Evolutionary conservation across 2,329 filamentous ascomycete species (phyloP).

Genomic region (Sporothrix variecibatus): DNA sequence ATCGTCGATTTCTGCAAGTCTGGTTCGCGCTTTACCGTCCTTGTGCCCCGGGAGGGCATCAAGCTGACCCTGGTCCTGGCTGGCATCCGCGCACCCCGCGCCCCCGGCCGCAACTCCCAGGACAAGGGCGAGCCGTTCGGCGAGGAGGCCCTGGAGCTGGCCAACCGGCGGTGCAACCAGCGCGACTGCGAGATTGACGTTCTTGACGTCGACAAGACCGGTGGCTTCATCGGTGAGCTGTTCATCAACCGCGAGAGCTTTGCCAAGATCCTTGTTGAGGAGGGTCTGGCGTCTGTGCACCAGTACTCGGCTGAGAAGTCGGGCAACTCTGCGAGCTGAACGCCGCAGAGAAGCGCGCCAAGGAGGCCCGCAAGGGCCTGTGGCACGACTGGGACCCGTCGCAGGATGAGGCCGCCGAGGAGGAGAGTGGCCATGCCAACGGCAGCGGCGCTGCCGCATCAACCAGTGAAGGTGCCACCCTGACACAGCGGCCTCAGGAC

Average conservation of each 20-base stretch:
- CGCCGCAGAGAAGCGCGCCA: constrained; percentile 83
- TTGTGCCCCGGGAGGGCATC: constrained; percentile 88
- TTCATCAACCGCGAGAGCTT: constrained; percentile 96
- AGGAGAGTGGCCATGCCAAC: constrained; percentile 51
- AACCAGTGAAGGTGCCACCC: constrained; percentile 47
- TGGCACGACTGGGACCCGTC: constrained; percentile 96
- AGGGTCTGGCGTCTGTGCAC: constrained; percentile 90
- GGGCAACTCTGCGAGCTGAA: constrained; percentile 86
- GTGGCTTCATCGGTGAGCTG: constrained; percentile 93
- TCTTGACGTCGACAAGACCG: constrained; percentile 91
- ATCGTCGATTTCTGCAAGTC: constrained; percentile 97
- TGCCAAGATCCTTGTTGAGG: constrained; percentile 87
- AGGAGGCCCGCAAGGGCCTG: constrained; percentile 81
- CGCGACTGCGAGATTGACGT: constrained; percentile 96
- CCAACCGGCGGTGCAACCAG: constrained; percentile 85
- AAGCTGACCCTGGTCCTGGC: constrained; percentile 95
- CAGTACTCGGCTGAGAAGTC: constrained; percentile 95
- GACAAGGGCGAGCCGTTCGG: constrained; percentile 92
- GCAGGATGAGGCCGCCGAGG: constrained; percentile 67
- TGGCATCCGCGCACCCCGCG: constrained; percentile 86
- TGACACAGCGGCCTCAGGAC: constrained; percentile 70
- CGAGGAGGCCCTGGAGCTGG: constrained; percentile 90
- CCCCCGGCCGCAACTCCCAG: constrained; percentile 71
- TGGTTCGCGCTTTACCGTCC: constrained; percentile 88
- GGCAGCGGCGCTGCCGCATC: constrained; percentile 41